phyloP scores from a whole-genome alignment of 1,284 basidiomycete species.

The Moniliophthora roreri region DNA sequence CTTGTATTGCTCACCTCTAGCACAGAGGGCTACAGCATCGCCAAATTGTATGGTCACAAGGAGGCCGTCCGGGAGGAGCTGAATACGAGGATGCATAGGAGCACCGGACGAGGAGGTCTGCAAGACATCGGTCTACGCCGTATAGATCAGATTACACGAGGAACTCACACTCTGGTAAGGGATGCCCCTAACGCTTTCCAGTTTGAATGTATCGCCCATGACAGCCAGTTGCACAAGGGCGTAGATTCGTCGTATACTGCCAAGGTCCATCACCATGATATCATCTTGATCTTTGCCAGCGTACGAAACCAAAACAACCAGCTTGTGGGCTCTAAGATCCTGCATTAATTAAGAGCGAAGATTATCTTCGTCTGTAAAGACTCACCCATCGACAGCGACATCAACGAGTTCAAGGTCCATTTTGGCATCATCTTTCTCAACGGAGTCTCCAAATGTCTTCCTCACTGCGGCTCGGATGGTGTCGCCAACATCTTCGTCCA shows the following conservation, averaged over 20 bases:
- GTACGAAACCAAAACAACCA: constrained; percentile 69
- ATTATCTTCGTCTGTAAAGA: background rate
- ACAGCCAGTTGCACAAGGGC: constrained; percentile 52
- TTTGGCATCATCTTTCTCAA: constrained; percentile 40
- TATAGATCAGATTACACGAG: background rate
- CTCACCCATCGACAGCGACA: constrained; percentile 61
- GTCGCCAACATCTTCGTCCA: constrained; percentile 53
- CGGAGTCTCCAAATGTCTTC: constrained; percentile 35
- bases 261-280: constrained; percentile 40
- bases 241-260: constrained; percentile 58
- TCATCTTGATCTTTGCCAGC: constrained; percentile 51
- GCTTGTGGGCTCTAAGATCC: constrained; percentile 41
- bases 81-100: constrained; percentile 68
- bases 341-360: background rate
- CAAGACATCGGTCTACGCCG: constrained; percentile 4
- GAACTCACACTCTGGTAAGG: constrained; percentile 72
- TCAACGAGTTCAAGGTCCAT: constrained; percentile 72
- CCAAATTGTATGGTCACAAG: constrained; percentile 70
- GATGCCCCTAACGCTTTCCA: constrained; percentile 52
- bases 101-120: constrained; percentile 66
- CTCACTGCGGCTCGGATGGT: constrained; percentile 43
- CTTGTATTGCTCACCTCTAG: constrained; percentile 47
- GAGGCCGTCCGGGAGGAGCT: constrained; percentile 54
- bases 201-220: constrained; percentile 39
- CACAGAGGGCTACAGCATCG: constrained; percentile 72